phyloP scores from a whole-genome alignment of 2,329 filamentous ascomycete species.

The Paramyrothecium sp. region DNA sequence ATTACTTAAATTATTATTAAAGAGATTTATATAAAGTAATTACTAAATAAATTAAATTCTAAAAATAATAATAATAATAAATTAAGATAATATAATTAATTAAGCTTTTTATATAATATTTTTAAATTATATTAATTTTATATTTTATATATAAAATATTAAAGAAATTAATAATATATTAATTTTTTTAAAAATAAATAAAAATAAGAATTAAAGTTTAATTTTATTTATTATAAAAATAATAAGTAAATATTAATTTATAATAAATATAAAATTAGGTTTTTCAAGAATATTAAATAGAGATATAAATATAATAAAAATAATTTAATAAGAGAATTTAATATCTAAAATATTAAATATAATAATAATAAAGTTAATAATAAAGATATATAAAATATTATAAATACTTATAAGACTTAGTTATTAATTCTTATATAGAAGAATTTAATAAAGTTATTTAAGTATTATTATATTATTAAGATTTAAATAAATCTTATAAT shows the following conservation, averaged over 20 bases:
- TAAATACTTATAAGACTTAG: neutral
- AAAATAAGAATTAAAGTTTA: slow-evolving; percentile 1
- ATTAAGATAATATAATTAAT: slow-evolving; percentile 1
- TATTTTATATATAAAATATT: no score
- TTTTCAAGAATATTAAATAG: neutral
- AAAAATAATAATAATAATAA: slow-evolving; percentile 1
- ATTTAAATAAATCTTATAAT: no score
- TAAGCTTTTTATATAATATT: slow-evolving; percentile 2
- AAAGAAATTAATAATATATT: no score
- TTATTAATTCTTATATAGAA: neutral
- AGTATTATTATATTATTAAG: no score
- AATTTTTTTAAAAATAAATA: no score
- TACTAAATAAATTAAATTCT: neutral
- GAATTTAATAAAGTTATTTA: neutral
- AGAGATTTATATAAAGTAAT: neutral
- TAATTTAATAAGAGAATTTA: no score
- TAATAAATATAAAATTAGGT: neutral
- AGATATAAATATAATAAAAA: neutral
- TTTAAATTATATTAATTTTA: no score
- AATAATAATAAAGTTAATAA: neutral
- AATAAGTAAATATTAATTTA: neutral
- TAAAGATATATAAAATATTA: neutral
- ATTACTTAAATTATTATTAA: no score
- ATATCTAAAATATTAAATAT: neutral
- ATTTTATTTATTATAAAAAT: neutral